Base-by-base conservation (phyloP, 139 green algal species). In the Mesostigma viride region DNA sequence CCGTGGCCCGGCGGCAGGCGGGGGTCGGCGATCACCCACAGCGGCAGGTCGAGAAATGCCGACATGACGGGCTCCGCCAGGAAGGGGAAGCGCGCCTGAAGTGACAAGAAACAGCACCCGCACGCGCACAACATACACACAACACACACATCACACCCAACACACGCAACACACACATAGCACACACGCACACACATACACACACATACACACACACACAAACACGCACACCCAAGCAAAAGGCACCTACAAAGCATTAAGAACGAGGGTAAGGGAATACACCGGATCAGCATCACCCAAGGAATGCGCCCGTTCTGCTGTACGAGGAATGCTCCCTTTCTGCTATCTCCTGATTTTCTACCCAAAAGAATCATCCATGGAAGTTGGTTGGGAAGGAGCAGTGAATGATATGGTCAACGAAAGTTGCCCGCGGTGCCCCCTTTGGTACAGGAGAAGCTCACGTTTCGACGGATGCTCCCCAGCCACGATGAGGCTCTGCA, bases 51-150 rank as follows among this genome's bases (percentile, higher is more conserved):
- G 47, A 89, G 74, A 22, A 91, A 31, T 8, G 71, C 30, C 0
- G n/a, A 28, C 57, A 95, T 77, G 35, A 96, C 60, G 0, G 36
- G 45, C 64, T 97, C 91, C 53, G 96, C 91, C 61, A 97, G 58
- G 64, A 95, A 97, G 0, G 91, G 91, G 69, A 91, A 84, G 35
- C 90, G 67, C 17, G 77, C 84, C 76, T 51, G 40, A 8, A 51
- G 14, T 14, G 40, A 51, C 8, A 51, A 51, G 11, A 14, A 14
- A 51, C 40, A 51, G 11, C 11, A 51, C 14, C 40, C 40, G 14
- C 8, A 51, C 11, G 40, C 11, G 8, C 11, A 24, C 8, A 51
- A 14, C 11, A n/a, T n/a, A n/a, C n/a, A n/a, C n/a, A n/a, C n/a
- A n/a, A n/a, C n/a, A n/a, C n/a, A n/a, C n/a, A n/a, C n/a, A n/a